A percentile compares a stretch with the other conserved stretches of the same genome.
phyloP scores from a whole-genome alignment of 2,329 filamentous ascomycete genomes.

The Neonectria magnoliae region DNA sequence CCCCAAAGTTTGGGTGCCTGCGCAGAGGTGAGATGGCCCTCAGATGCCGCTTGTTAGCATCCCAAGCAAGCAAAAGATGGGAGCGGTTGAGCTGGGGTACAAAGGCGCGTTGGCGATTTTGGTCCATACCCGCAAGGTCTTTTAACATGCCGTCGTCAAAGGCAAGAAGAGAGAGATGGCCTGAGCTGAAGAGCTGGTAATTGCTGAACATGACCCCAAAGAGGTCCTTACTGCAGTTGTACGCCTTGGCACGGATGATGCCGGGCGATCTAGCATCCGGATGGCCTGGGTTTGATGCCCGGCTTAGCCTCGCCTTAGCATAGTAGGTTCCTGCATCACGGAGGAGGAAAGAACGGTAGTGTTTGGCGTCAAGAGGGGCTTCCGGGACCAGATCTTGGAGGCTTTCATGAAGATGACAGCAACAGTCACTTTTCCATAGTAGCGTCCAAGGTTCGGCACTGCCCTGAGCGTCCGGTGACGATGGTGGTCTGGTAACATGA shows the following conservation, averaged over 20 bases:
- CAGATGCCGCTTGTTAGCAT: constrained; percentile 13
- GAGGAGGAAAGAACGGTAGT: no score
- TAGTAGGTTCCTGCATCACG: not conserved
- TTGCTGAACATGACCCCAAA: constrained; percentile 17
- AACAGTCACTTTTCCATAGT: no score
- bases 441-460: no score
- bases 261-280: not conserved
- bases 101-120: not conserved
- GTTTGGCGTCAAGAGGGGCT: no score
- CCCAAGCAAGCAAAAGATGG: not conserved
- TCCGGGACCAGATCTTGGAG: no score
- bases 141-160: constrained; percentile 6
- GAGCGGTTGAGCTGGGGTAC: not conserved
- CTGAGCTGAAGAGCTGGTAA: constrained; percentile 14
- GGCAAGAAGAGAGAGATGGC: constrained; percentile 9
- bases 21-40: no score
- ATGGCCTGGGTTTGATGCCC: constrained; percentile 3
- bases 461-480: no score
- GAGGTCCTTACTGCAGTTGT: constrained; percentile 12
- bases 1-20: no score
- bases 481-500: no score
- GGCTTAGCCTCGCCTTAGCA: not conserved
- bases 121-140: not conserved
- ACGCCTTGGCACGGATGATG: not conserved
- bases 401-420: no score